A percentile compares a stretch with the other conserved stretches of the same genome.
Conservation (phyloP, 106 monocot species). For the Alisma plantagoaquatica region DNA sequence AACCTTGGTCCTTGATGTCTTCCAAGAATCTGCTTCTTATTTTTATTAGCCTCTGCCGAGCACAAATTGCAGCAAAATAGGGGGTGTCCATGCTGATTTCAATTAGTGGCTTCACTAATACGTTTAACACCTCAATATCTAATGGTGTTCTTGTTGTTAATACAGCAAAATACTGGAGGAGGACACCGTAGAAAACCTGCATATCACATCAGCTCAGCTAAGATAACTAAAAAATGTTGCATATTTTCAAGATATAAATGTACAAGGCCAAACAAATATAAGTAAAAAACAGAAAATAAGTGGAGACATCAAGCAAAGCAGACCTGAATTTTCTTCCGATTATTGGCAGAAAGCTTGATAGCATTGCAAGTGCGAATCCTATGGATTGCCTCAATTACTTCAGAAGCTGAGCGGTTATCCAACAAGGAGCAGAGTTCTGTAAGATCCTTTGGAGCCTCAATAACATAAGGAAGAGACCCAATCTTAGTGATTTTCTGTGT, state of each 20-base stretch:
- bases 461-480: constrained; percentile 71
- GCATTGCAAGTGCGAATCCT: constrained; percentile 84
- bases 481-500: constrained; percentile 6
- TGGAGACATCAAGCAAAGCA: constrained; percentile 1
- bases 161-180: constrained; percentile 85
- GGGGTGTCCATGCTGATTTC: constrained; percentile 86
- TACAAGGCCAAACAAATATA: not conserved
- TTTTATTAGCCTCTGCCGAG: constrained; percentile 45
- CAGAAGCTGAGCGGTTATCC: constrained; percentile 47
- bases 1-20: constrained; percentile 32
- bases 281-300: not conserved
- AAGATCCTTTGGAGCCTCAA: constrained; percentile 70
- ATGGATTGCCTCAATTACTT: constrained; percentile 73
- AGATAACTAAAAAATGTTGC: constrained; percentile 1
- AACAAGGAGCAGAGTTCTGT: constrained; percentile 56
- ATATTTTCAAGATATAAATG: not conserved
- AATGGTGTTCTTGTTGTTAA: constrained; percentile 45
- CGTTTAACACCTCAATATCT: constrained; percentile 45
- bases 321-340: constrained; percentile 90
- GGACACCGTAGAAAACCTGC: constrained; percentile 90
- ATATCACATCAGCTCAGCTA: no score
- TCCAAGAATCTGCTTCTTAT: constrained; percentile 48
- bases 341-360: constrained; percentile 59
- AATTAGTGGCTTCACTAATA: constrained; percentile 70
- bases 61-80: constrained; percentile 89